Conservation (phyloP, 2,329 filamentous ascomycete species). For the Colletotrichum kahawae region DNA sequence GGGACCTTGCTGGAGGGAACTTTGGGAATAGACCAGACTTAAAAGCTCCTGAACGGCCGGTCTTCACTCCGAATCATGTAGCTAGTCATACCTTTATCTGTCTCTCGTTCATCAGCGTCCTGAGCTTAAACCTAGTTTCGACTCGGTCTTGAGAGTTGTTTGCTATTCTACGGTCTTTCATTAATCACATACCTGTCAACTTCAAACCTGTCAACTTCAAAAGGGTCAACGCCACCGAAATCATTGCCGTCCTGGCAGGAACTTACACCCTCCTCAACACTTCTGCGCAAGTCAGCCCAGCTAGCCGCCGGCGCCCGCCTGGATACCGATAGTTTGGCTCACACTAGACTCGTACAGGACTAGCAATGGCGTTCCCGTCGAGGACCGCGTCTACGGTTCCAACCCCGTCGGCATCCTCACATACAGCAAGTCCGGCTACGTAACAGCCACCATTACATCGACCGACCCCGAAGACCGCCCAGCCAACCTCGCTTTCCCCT, state of each 20-base stretch:
- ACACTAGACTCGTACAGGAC: neutral
- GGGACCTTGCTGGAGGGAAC: neutral
- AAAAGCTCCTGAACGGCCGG: neutral
- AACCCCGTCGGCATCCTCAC: slow-evolving; percentile 28
- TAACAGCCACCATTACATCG: slow-evolving; percentile 33
- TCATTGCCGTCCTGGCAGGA: slow-evolving; percentile 19
- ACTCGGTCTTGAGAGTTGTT: neutral
- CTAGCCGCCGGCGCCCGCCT: too few species aligned
- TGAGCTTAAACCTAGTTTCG: neutral
- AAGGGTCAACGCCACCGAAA: slow-evolving; percentile 20
- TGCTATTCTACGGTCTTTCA: neutral
- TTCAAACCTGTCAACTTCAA: neutral
- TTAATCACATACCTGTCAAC: neutral
- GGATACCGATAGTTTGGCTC: neutral
- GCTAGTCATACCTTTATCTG: neutral
- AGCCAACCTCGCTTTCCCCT: slow-evolving; percentile 24
- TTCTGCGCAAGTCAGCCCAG: neutral
- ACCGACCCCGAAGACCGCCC: slow-evolving; percentile 30
- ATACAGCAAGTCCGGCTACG: slow-evolving; percentile 29
- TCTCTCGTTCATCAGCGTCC: neutral
- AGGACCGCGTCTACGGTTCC: slow-evolving; percentile 24
- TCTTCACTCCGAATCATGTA: neutral
- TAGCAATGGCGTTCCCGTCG: slow-evolving; percentile 20
- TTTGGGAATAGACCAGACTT: neutral
- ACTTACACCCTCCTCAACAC: slow-evolving; percentile 23